A percentile compares a stretch with the other conserved stretches of the same genome.
These are phyloP conservation scores for Aspergillus sp. DNA, from an alignment of 2,329 filamentous ascomycete genomes.

Conservation along the genomic window DNA sequence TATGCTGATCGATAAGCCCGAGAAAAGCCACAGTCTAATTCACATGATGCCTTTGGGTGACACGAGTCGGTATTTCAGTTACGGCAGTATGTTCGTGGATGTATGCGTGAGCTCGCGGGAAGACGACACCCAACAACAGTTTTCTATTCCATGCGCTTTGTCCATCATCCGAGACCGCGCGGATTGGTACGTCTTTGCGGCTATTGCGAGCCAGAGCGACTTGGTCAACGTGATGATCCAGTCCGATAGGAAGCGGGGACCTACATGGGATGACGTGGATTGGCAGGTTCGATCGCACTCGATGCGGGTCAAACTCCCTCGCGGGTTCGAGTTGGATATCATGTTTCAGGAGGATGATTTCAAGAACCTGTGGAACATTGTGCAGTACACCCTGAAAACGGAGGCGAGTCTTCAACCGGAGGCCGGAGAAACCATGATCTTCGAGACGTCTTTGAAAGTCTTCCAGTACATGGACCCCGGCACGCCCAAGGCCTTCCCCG, in stretches of 20 bases:
- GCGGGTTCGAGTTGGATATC: conserved; percentile 71
- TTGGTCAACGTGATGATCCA: conserved; percentile 74
- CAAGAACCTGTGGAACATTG: conserved; percentile 75
- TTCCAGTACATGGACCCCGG: conserved; percentile 79
- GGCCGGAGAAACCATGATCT: conserved; percentile 67
- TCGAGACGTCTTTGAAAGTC: conserved; percentile 66
- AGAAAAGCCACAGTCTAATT: conserved; percentile 53
- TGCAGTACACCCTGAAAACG: conserved; percentile 78
- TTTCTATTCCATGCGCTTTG: conserved; percentile 71
- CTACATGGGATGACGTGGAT: conserved; percentile 77
- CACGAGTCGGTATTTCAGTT: conserved; percentile 70
- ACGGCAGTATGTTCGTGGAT: conserved; percentile 73
- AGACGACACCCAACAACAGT: conserved; percentile 67
- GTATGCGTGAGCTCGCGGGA: conserved; percentile 68
- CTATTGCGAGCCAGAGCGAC: conserved; percentile 77
- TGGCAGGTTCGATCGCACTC: conserved; percentile 70
- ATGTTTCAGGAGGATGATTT: conserved; percentile 76
- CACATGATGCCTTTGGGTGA: conserved; percentile 77
- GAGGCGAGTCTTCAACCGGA: conserved; percentile 68
- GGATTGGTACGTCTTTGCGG: conserved; percentile 68
- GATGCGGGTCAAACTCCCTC: conserved; percentile 69
- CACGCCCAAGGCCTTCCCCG: conserved; percentile 72
- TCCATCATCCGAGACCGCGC: conserved; percentile 70
- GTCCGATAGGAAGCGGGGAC: conserved; percentile 63
- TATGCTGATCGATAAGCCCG: conserved; percentile 46